A percentile compares a stretch with the other conserved stretches of the same genome.
Conservation (phyloP, 164 flowering plant species). For the Berberis thunbergii region DNA sequence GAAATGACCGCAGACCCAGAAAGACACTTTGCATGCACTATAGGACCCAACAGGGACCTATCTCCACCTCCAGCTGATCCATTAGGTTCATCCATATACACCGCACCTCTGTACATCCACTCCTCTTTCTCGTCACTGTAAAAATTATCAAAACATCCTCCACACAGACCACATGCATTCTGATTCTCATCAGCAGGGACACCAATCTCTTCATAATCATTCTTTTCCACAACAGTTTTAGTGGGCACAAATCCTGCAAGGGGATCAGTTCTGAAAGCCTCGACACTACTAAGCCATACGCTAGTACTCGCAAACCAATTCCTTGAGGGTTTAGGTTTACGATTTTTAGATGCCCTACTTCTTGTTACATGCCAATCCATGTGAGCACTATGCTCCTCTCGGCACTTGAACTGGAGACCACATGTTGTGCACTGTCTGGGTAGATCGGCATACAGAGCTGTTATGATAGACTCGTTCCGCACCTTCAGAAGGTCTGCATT, state of each 20-base stretch:
- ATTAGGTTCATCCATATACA: slow-evolving; percentile 65
- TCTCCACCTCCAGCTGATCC: slow-evolving; percentile 53
- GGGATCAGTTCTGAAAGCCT: slow-evolving; percentile 71
- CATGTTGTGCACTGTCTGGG: slow-evolving; percentile 92
- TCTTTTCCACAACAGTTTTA: slow-evolving; percentile 54
- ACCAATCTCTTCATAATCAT: slow-evolving; percentile 74
- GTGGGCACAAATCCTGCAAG: slow-evolving; percentile 73
- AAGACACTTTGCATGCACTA: slow-evolving; percentile 89
- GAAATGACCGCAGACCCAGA: slow-evolving; percentile 46
- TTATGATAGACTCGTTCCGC: slow-evolving; percentile 72
- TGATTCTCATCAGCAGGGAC: slow-evolving; percentile 98
- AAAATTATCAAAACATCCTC: slow-evolving; percentile 88
- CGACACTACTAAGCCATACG: slow-evolving; percentile 90
- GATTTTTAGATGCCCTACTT: slow-evolving; percentile 68
- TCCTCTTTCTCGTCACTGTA: slow-evolving; percentile 92
- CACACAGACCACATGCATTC: slow-evolving; percentile 72
- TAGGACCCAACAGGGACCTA: slow-evolving; percentile 72
- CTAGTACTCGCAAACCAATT: slow-evolving; percentile 81
- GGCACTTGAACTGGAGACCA: slow-evolving; percentile 74
- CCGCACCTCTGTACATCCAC: slow-evolving; percentile 98
- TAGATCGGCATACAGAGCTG: slow-evolving; percentile 68
- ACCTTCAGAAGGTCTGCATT: slow-evolving; percentile 62
- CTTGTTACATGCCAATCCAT: slow-evolving; percentile 99
- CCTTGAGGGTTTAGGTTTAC: slow-evolving; percentile 84
- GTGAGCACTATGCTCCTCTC: slow-evolving; percentile 88